Evolutionary conservation across 257 asterid genomes (phyloP).

Genomic region (Fraxinus anomala): DNA sequence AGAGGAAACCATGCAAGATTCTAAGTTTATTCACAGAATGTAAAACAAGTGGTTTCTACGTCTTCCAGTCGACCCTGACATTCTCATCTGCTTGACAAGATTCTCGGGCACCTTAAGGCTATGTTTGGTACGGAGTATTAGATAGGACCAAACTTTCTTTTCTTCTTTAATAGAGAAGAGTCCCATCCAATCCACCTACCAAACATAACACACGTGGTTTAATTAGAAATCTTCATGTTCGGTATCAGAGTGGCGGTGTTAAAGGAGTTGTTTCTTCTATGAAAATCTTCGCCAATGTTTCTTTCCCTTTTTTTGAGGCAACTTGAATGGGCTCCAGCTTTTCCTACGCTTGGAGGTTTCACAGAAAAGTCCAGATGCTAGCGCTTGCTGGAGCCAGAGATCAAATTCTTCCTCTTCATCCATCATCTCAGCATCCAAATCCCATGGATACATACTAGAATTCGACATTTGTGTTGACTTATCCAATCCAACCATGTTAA

Average conservation of each 20-base stretch:
- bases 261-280: slow-evolving; percentile 24
- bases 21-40: slow-evolving; percentile 45
- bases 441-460: slow-evolving; percentile 91
- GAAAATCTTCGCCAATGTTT: slow-evolving; percentile 88
- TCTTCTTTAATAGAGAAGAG: background rate
- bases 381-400: slow-evolving; percentile 94
- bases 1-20: slow-evolving; percentile 26
- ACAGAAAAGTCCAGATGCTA: slow-evolving; percentile 92
- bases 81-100: slow-evolving; percentile 17
- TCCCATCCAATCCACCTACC: slow-evolving; percentile 9
- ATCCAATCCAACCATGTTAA: slow-evolving; percentile 96
- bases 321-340: slow-evolving; percentile 98
- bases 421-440: slow-evolving; percentile 90
- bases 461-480: slow-evolving; percentile 71
- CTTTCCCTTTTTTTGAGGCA: slow-evolving; percentile 76
- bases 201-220: background rate
- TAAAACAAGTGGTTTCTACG: slow-evolving; percentile 37
- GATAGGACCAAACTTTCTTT: background rate
- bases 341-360: slow-evolving; percentile 89
- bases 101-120: background rate
- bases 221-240: slow-evolving; percentile 25
- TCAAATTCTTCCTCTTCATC: slow-evolving; percentile 96
- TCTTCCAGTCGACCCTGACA: slow-evolving; percentile 14
- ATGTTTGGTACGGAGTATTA: background rate
- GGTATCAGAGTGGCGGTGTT: background rate